Percentiles rank a stretch among this genome's conserved stretches.
phyloP scores from a whole-genome alignment of 2,329 filamentous ascomycete species.

The Coleophoma eucalyptorum region DNA sequence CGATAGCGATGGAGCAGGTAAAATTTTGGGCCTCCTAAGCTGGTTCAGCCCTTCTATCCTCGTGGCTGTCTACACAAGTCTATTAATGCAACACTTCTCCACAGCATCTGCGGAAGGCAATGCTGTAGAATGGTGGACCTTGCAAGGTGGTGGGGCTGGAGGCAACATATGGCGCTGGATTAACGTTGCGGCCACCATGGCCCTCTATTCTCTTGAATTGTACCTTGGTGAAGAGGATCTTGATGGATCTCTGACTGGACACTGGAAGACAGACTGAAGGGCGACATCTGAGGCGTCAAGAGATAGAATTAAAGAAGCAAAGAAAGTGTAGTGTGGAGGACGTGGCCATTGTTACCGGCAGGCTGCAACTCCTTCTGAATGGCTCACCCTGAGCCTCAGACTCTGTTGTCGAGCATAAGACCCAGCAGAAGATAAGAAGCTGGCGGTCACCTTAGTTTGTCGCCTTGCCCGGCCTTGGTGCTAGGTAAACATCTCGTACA shows the following conservation, averaged over 20 bases:
- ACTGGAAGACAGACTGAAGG: conserved; percentile 92
- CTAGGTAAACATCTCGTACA: no score
- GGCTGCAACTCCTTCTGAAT: no score
- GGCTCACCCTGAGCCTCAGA: no score
- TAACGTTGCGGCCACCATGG: conserved; percentile 86
- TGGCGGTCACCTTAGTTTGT: no score
- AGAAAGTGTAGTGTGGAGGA: background rate
- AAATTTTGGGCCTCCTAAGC: conserved; percentile 76
- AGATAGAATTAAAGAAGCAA: background rate
- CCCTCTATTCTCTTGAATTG: conserved; percentile 83
- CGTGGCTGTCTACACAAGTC: conserved; percentile 92
- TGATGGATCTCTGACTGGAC: conserved; percentile 66
- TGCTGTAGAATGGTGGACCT: conserved; percentile 75
- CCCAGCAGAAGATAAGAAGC: no score
- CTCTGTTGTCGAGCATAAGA: no score
- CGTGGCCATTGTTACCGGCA: background rate
- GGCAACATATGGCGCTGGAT: conserved; percentile 92
- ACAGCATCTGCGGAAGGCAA: conserved; percentile 60
- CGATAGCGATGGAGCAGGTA: conserved; percentile 78
- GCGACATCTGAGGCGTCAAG: background rate
- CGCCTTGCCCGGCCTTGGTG: no score
- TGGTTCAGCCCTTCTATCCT: conserved; percentile 95
- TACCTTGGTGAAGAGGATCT: conserved; percentile 81
- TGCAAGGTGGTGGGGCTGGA: conserved; percentile 75
- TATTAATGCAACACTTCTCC: conserved; percentile 93